phyloP scores from a whole-genome alignment of 495 filamentous ascomycete species.

The Annulohypoxylon maeteangense region DNA sequence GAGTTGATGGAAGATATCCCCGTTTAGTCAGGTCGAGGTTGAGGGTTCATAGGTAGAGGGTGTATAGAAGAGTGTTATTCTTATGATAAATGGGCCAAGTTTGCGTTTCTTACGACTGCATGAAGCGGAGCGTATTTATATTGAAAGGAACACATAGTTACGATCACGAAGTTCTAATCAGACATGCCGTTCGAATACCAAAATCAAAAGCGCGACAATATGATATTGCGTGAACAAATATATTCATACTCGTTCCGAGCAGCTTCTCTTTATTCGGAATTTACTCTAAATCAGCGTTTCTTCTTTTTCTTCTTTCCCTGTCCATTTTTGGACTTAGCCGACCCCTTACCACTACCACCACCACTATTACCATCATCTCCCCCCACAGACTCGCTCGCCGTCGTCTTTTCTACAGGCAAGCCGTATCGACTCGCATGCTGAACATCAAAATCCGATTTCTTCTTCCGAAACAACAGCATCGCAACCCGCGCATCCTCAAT shows the following conservation, averaged over 20 bases:
- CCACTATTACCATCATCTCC: constrained; percentile 42
- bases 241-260: not conserved
- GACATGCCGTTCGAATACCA: not conserved
- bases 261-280: not conserved
- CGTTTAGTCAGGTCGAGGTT: constrained; percentile 48
- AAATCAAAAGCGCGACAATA: not conserved
- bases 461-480: constrained; percentile 84
- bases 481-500: constrained; percentile 90
- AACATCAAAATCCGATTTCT: constrained; percentile 84
- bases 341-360: constrained; percentile 49
- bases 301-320: constrained; percentile 48
- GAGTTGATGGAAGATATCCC: constrained; percentile 75
- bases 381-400: constrained; percentile 52
- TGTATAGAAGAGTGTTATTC: not conserved
- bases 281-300: constrained; percentile 18
- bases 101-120: not conserved
- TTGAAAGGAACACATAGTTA: not conserved
- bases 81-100: not conserved
- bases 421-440: constrained; percentile 70
- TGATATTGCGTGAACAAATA: not conserved
- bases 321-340: constrained; percentile 58
- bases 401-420: constrained; percentile 61
- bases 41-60: not conserved
- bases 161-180: not conserved
- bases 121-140: not conserved